A percentile compares a stretch with the other conserved stretches of the same genome.
phyloP scores from a whole-genome alignment of 2,329 filamentous ascomycete genomes.

The Diatrype stigma region DNA sequence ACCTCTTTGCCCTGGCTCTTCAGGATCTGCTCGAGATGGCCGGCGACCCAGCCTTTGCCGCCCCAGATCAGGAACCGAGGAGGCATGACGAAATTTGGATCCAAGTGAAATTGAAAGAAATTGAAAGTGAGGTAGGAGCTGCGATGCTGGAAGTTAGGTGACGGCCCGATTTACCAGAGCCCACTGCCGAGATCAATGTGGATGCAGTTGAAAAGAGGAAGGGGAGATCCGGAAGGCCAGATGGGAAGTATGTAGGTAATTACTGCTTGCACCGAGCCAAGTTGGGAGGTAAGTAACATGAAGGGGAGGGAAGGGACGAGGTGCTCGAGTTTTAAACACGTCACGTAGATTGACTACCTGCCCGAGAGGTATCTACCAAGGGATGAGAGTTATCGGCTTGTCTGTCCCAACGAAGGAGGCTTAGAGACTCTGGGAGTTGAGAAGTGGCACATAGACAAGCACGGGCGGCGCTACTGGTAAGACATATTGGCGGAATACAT shows the following conservation, averaged over 20 bases:
- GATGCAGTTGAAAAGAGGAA: no score
- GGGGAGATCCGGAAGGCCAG: no score
- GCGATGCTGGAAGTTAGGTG: neutral
- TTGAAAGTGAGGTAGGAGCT: neutral
- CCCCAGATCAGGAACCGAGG: constrained; percentile 61
- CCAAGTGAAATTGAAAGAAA: constrained; percentile 9
- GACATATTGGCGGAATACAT: neutral
- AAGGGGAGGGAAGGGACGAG: neutral
- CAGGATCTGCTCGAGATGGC: constrained; percentile 56
- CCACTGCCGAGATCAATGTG: no score
- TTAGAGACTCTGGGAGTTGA: neutral
- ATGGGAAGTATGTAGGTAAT: no score
- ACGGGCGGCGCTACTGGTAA: neutral
- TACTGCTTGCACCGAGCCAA: no score
- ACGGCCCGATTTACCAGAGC: no score
- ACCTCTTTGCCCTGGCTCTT: constrained; percentile 58
- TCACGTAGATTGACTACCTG: neutral
- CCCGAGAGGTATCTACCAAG: neutral
- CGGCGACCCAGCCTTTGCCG: constrained; percentile 58
- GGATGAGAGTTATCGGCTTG: neutral
- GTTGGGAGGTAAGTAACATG: neutral
- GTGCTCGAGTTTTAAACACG: neutral
- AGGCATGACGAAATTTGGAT: constrained; percentile 2
- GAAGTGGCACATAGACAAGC: neutral
- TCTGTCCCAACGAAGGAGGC: neutral